A percentile compares a stretch with the other conserved stretches of the same genome.
These are phyloP conservation scores for Starmera caribaea DNA, from an alignment of 805 yeast genomes.

Conservation along the genomic window DNA sequence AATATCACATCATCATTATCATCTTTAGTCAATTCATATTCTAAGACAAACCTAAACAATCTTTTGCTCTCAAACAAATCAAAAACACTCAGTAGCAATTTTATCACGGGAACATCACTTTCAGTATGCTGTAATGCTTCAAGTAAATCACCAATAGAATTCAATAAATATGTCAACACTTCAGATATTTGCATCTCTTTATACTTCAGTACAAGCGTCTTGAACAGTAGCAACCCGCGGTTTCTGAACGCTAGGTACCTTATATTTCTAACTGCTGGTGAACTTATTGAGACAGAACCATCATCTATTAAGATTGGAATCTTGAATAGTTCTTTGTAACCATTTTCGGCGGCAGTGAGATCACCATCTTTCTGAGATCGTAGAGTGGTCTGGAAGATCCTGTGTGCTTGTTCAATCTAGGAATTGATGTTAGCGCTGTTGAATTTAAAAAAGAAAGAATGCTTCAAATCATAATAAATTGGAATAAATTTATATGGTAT, in stretches of 20 bases:
- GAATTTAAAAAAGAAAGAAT: not conserved
- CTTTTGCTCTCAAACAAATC: conserved; percentile 36
- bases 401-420: conserved; percentile 64
- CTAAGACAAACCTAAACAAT: conserved; percentile 47
- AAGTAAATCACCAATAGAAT: conserved; percentile 48
- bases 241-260: conserved; percentile 76
- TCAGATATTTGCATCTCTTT: conserved; percentile 1
- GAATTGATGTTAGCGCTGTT: not conserved
- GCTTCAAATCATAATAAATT: not conserved
- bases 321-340: conserved; percentile 55
- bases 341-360: conserved; percentile 37
- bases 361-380: conserved; percentile 42
- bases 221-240: conserved; percentile 62
- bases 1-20: conserved; percentile 30
- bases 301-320: conserved; percentile 54
- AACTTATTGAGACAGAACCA: conserved; percentile 24
- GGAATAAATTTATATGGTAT: too few relatives aligned
- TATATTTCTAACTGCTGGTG: conserved; percentile 66
- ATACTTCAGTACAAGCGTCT: conserved; percentile 17
- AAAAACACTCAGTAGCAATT: conserved; percentile 41
- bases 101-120: conserved; percentile 49
- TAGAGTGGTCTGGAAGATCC: conserved; percentile 64
- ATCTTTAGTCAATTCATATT: conserved; percentile 41
- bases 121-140: conserved; percentile 59
- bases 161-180: conserved; percentile 11